Base-by-base conservation (phyloP, 2,329 filamentous ascomycete species). In the Pseudogymnoascus sp. region DNA sequence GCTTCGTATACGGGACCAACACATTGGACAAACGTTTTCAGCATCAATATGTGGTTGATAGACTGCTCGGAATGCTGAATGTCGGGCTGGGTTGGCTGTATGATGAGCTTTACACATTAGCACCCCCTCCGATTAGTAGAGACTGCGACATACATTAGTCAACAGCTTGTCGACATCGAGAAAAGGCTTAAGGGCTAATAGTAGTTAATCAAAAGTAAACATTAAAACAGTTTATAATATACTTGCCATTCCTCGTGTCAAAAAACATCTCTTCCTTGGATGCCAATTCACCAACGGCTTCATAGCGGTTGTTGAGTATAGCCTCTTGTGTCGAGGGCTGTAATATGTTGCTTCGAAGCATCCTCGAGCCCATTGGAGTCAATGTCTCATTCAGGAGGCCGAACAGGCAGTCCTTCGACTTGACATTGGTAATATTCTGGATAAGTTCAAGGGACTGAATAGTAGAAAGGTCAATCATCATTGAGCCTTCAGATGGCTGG, bases 401-500 rank as follows among this genome's bases (percentile, higher is more conserved):
- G 66, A 93, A 93, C 0, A 99, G 78, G 67, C 88, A 93, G 40
- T 93, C 85, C 66, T 86, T 90, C 0, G 92, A 96, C 68, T 89
- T 92, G 0, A 86, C 71, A 68, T 88, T 86, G 11, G 90, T 86
- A 0, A 93, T 72, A 68, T 97, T 99, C 70, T 96, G 91, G 26
- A 97, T 89, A 5, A 99, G 81, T 73, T 99, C 95, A 2, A 99
- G 79, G 0, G 91, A 91, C 38, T 87, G 83, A 29, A 97, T 91
- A 0, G 93, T 96, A 0, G 91, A 88, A 2, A 95, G 81, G 70
- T 97, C 93, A 69, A 97, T 96, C 84, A 96, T 91, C 93, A 97
- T 96, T 0, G 91, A 90, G 24, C 93, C 90, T 72, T 96, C 90
- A 0, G 91, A 92, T 0, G 92, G 89, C 70, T 93, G 88, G 68